Evolutionary conservation across 1,284 basidiomycete species (phyloP), one percentile per base, ranked within the genome.

Genomic region (Rhodotorula sp.): DNA sequence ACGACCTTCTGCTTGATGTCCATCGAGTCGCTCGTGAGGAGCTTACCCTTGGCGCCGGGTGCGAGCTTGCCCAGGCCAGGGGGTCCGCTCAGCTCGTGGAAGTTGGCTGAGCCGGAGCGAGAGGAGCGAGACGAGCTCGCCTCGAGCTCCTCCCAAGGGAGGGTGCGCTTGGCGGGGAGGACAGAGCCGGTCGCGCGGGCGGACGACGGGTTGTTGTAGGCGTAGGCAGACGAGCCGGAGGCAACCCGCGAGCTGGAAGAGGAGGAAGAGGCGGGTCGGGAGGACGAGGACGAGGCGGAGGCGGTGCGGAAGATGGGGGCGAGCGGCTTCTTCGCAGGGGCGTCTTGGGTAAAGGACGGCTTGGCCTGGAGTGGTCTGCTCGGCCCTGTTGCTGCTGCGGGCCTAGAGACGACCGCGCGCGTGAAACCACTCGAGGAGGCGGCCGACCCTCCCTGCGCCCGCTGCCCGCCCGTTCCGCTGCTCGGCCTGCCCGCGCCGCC

Each of bases 1-100:
- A 81, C 70, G 36, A 86, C 81, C 75, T 83, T 82, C 37, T 82
- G 80, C 60, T 79, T 77, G 76, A 83, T 82, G 66, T 79, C 81
- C 62, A 82, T 64, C 25, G 75, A 17, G 54, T 60, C 48, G 57
- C 64, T 70, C 41, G 56, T 77, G 46, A 74, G 36, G 44, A 69
- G 58, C n/a, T 55, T 25, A 12, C 63, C 71, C 62, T 66, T 67
- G 44, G 59, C 41, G 7, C 62, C 61, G 8, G 32, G 13, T 6
- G 53, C 22, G 22, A 59, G 4, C 44, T 34, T 29, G 32, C 60
- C 22, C 19, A 21, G 56, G 27, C 64, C 55, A 3, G 32, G 0
- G 2, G 67, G 51, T 8, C 66, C 70, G 44, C 56, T 58, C 27
- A 76, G 51, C 21, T 64, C 69, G 64, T 70, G 67, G 29, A 72